phyloP scores from a whole-genome alignment of 2,329 filamentous ascomycete genomes.

The Monosporascus cannonballus region DNA sequence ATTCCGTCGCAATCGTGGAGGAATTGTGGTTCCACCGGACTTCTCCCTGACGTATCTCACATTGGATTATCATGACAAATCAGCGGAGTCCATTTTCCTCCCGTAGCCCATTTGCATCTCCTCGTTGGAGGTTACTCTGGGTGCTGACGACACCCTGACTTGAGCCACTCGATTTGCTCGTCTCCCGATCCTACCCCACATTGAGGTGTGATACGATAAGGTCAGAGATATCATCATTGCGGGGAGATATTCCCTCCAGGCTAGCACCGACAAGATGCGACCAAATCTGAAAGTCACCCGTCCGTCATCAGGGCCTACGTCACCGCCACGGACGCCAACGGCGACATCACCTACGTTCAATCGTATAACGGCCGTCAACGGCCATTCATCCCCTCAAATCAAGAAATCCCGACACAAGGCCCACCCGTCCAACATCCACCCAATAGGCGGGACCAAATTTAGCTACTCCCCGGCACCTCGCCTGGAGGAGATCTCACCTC shows the following conservation, averaged over 20 bases:
- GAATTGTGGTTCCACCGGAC: slow-evolving; percentile 23
- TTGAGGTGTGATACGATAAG: slow-evolving; percentile 18
- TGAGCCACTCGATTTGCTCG: slow-evolving; percentile 23
- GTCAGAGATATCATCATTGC: slow-evolving; percentile 16
- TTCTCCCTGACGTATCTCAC: slow-evolving; percentile 16
- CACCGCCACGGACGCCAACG: slow-evolving; percentile 24
- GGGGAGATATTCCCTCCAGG: slow-evolving; percentile 19
- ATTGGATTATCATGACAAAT: slow-evolving; percentile 40
- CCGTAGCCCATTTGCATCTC: slow-evolving; percentile 34
- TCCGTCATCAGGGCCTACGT: slow-evolving; percentile 28
- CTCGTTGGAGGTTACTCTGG: slow-evolving; percentile 40
- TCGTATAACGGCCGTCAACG: slow-evolving; percentile 16
- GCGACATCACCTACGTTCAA: slow-evolving; percentile 24
- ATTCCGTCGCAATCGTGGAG: slow-evolving; percentile 17
- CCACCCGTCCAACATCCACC: slow-evolving; percentile 26
- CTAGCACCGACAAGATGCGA: slow-evolving; percentile 21
- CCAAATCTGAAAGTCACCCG: slow-evolving; percentile 21
- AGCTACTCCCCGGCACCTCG: slow-evolving; percentile 20
- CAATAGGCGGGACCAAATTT: slow-evolving; percentile 26
- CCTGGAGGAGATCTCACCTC: slow-evolving; percentile 26
- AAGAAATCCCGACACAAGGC: slow-evolving; percentile 17
- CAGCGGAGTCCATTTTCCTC: slow-evolving; percentile 31
- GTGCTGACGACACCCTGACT: slow-evolving; percentile 29
- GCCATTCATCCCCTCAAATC: slow-evolving; percentile 11
- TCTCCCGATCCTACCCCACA: slow-evolving; percentile 22